Conservation (phyloP, 257 asterid species). For the Petunia secreta region DNA sequence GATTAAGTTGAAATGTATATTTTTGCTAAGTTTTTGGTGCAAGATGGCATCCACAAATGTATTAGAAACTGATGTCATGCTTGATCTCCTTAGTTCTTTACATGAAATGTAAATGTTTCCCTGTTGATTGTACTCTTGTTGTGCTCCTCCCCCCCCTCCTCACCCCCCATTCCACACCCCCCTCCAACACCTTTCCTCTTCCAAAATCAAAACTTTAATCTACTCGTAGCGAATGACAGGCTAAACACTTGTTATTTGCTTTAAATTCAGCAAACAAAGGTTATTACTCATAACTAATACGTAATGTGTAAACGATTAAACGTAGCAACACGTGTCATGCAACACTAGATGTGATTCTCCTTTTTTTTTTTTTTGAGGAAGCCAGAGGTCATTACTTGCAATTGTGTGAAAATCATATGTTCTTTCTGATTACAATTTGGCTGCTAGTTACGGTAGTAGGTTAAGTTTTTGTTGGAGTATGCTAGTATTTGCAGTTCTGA, state of each 20-base stretch:
- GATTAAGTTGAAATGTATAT: too few species aligned
- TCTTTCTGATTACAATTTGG: constrained; percentile 13
- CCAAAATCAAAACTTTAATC: background rate
- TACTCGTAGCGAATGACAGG: background rate
- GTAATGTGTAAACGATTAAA: background rate
- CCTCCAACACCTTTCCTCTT: too few species aligned
- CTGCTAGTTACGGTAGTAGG: background rate
- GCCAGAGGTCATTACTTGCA: constrained; percentile 2
- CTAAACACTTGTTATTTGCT: background rate
- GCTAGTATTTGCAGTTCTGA: constrained; percentile 8
- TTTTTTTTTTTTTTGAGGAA: background rate
- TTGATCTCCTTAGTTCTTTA: too few species aligned
- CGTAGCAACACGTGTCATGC: background rate
- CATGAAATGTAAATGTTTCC: too few species aligned
- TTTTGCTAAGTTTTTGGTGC: too few species aligned
- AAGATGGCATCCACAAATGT: too few species aligned
- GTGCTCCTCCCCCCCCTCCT: too few species aligned
- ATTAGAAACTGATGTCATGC: too few species aligned
- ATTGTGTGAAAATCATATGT: background rate
- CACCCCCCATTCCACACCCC: too few species aligned
- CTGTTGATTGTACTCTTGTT: too few species aligned
- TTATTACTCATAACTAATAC: background rate
- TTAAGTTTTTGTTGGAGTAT: background rate
- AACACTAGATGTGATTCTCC: background rate
- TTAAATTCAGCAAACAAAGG: background rate